Evolutionary conservation across 176 grass and related monocot species (phyloP).

Genomic region (Rhipidocladum racemiflorum): DNA sequence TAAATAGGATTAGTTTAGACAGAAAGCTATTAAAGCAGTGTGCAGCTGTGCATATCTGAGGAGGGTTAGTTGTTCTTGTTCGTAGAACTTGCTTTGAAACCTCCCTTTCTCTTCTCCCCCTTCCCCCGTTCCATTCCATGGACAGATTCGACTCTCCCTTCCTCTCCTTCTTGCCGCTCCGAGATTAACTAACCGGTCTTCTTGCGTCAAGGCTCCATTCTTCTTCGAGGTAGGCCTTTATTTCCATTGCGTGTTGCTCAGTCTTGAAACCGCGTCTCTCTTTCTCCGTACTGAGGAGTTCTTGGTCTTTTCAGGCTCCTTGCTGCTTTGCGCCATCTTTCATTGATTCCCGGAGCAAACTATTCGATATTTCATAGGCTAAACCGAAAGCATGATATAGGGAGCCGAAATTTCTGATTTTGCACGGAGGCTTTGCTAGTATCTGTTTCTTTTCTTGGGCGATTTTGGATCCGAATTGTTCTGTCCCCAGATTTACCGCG

Average conservation of each 20-base stretch:
- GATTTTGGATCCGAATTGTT: neutral
- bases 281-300: neutral
- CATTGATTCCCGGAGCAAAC: neutral
- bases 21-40: neutral
- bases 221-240: neutral
- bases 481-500: neutral
- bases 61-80: neutral
- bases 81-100: neutral
- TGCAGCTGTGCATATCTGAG: neutral
- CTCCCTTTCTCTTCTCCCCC: neutral
- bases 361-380: neutral
- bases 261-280: neutral
- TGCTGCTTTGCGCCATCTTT: neutral
- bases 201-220: neutral
- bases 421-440: neutral
- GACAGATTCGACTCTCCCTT: neutral
- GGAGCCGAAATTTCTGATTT: neutral
- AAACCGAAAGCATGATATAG: neutral
- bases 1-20: neutral
- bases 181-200: neutral
- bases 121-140: neutral
- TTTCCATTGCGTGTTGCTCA: neutral
- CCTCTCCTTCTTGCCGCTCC: neutral
- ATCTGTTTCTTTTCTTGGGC: neutral
- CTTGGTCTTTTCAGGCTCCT: too few species aligned